phyloP scores from a whole-genome alignment of 1,139 yeast genomes.

The Magnusiomyces suaveolens region DNA sequence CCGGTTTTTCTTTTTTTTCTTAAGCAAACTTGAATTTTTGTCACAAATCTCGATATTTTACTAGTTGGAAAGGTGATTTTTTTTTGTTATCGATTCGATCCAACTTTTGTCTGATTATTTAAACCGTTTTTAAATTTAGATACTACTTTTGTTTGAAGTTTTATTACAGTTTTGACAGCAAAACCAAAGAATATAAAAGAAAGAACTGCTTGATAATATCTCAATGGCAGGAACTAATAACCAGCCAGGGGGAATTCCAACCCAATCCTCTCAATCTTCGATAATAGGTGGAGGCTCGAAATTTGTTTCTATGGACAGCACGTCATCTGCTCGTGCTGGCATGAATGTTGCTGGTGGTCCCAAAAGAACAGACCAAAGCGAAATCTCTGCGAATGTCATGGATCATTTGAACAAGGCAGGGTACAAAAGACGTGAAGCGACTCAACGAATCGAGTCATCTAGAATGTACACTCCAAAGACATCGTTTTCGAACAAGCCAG shows the following conservation, averaged over 20 bases:
- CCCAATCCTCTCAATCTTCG: background rate
- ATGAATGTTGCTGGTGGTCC: background rate
- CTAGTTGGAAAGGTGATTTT: too few relatives aligned
- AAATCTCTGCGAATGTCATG: constrained; percentile 27
- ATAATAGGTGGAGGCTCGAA: background rate
- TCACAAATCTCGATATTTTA: too few relatives aligned
- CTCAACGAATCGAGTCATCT: constrained; percentile 80
- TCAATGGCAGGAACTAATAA: background rate
- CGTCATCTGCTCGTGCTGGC: background rate
- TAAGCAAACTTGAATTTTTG: too few relatives aligned
- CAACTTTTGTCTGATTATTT: too few relatives aligned
- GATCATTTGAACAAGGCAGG: constrained; percentile 92
- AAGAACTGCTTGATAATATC: too few relatives aligned
- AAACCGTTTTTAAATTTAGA: too few relatives aligned
- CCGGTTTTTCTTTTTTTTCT: background rate
- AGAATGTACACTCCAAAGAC: constrained; percentile 52
- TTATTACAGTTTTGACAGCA: background rate
- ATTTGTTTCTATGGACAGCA: background rate
- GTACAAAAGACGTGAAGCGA: constrained; percentile 86
- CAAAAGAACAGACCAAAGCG: background rate
- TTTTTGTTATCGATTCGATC: too few relatives aligned
- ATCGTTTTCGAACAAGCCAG: constrained; percentile 12
- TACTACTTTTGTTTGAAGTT: too few relatives aligned
- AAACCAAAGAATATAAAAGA: background rate
- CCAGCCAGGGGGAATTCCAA: background rate